A percentile compares a stretch with the other conserved stretches of the same genome.
phyloP scores from a whole-genome alignment of 176 grass and related monocot species.

The Oryza meridionalis region DNA sequence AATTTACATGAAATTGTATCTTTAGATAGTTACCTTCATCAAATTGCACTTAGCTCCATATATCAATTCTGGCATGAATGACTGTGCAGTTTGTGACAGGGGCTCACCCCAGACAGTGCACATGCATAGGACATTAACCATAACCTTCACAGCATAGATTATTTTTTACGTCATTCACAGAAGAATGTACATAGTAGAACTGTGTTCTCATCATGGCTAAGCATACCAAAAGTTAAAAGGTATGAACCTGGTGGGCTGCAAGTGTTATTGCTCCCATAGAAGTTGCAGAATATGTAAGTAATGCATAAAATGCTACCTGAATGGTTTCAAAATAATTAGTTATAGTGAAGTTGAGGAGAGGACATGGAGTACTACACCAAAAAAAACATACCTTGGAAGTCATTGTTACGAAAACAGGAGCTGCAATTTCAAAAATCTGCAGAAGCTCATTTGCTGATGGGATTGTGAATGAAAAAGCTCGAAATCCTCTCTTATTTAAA shows the following conservation, averaged over 20 bases:
- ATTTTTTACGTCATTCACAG: not conserved
- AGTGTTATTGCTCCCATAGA: constrained; percentile 86
- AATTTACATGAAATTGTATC: not conserved
- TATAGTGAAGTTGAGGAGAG: constrained; percentile 8
- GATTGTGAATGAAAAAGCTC: constrained; percentile 68
- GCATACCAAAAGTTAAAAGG: constrained; percentile 24
- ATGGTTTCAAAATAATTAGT: constrained; percentile 33
- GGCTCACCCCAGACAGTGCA: constrained; percentile 98
- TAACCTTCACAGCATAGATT: constrained; percentile 66
- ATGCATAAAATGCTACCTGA: constrained; percentile 94
- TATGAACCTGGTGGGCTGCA: constrained; percentile 85
- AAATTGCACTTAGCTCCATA: constrained; percentile 88
- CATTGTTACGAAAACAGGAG: constrained; percentile 97
- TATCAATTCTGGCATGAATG: constrained; percentile 95
- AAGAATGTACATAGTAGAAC: constrained; percentile 18
- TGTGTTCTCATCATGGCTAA: not conserved
- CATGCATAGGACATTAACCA: constrained; percentile 93
- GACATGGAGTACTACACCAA: not conserved
- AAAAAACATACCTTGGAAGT: constrained; percentile 79
- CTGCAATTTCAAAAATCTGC: constrained; percentile 90
- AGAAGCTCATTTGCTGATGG: constrained; percentile 78
- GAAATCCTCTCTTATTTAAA: constrained; percentile 73
- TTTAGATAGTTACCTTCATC: constrained; percentile 59
- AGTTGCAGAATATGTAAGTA: constrained; percentile 93
- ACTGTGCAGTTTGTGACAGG: constrained; percentile 96